Evolutionary conservation across 2,329 filamentous ascomycete genomes (phyloP).

Genomic region (Emericellopsis atlantica): DNA sequence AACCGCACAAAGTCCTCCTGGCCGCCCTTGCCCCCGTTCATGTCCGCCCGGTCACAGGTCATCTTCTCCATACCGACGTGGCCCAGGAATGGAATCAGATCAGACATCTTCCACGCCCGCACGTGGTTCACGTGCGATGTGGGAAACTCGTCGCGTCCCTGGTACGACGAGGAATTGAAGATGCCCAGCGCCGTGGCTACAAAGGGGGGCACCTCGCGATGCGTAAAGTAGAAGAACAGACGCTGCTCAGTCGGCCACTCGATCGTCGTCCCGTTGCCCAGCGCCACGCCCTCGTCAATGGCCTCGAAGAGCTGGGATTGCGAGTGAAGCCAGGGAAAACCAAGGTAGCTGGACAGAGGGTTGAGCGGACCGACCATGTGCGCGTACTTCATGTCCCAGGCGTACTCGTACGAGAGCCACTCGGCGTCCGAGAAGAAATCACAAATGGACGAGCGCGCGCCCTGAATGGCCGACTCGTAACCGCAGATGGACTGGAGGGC

Average conservation of each 20-base stretch:
- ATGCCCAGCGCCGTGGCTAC: not conserved
- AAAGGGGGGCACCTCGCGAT: not conserved
- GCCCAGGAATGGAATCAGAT: not conserved
- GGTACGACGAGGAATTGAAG: not conserved
- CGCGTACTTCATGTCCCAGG: not conserved
- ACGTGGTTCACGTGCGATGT: not conserved
- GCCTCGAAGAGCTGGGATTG: not conserved
- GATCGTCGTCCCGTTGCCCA: not conserved
- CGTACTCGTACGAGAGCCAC: not conserved
- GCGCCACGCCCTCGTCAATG: not conserved
- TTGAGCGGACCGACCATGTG: not conserved
- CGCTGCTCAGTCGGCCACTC: not conserved
- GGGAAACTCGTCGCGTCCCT: not conserved
- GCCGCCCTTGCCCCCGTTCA: not conserved
- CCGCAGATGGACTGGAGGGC: not conserved
- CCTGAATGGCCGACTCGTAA: not conserved
- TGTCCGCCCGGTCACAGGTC: not conserved
- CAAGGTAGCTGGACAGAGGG: not conserved
- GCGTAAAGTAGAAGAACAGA: not conserved
- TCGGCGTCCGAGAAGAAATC: not conserved
- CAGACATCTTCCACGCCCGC: not conserved
- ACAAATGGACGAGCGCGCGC: not conserved
- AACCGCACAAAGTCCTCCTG: not conserved
- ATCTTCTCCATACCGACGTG: not conserved
- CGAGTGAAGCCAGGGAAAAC: not conserved